Conservation (phyloP, 129 eudicot species). For the Artemisia annua region DNA sequence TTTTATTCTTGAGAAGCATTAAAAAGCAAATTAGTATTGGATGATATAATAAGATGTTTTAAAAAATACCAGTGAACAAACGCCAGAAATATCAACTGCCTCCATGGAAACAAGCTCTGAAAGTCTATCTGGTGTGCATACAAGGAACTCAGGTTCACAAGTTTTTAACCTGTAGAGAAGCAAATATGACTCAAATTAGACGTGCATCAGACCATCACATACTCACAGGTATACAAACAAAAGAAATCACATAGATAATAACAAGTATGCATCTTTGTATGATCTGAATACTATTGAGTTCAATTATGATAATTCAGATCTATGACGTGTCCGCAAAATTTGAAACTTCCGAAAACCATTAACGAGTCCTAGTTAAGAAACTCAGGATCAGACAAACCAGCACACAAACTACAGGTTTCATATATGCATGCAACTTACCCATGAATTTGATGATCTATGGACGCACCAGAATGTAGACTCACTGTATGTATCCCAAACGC, state of each 20-base stretch:
- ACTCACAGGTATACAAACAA: neutral
- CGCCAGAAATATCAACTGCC: constrained; percentile 64
- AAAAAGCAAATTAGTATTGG: neutral
- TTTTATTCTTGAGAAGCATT: neutral
- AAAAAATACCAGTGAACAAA: constrained; percentile 65
- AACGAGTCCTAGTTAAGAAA: no score
- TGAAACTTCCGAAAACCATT: no score
- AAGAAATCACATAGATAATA: neutral
- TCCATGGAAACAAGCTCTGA: constrained; percentile 66
- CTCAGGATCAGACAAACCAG: no score
- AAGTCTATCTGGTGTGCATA: constrained; percentile 93
- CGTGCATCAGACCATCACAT: neutral
- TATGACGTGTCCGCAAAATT: no score
- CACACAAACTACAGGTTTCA: neutral
- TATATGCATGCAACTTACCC: constrained; percentile 49
- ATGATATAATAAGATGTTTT: neutral
- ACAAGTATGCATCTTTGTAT: no score
- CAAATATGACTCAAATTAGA: neutral
- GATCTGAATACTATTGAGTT: no score
- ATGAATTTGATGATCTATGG: constrained; percentile 29
- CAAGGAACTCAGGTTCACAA: constrained; percentile 90
- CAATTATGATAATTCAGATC: no score
- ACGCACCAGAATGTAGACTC: constrained; percentile 17
- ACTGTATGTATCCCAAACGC: constrained; percentile 80
- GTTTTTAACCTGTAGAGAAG: constrained; percentile 54